Evolutionary conservation across 1,284 basidiomycete species (phyloP).

Genomic region (Apiotrichum porosum): DNA sequence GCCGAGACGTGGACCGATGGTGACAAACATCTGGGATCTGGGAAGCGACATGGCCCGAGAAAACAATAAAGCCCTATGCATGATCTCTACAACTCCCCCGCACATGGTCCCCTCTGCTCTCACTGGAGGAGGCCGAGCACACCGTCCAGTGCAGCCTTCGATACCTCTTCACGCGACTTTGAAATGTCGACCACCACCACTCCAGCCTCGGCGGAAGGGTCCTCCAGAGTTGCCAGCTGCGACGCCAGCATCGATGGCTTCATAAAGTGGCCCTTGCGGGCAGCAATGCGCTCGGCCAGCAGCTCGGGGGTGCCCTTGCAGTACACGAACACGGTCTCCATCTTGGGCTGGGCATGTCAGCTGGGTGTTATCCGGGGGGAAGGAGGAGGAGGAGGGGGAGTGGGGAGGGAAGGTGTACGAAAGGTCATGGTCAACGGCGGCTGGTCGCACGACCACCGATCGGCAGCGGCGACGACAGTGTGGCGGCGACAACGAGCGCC

Average conservation of each 20-base stretch:
- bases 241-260: constrained; percentile 79
- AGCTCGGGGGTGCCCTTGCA: constrained; percentile 65
- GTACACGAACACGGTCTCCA: constrained; percentile 76
- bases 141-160: constrained; percentile 46
- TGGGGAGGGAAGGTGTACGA: no score
- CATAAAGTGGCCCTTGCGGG: constrained; percentile 79
- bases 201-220: constrained; percentile 62
- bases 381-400: no score
- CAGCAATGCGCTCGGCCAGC: constrained; percentile 64
- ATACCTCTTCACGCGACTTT: constrained; percentile 58
- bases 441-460: no score
- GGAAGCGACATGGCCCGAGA: no score
- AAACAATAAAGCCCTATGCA: no score
- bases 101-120: no score
- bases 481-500: no score
- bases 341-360: constrained; percentile 6
- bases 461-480: background rate
- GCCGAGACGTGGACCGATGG: no score
- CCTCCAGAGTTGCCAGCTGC: constrained; percentile 74
- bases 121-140: constrained; percentile 25
- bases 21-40: no score
- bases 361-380: no score
- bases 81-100: no score
- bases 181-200: constrained; percentile 64
- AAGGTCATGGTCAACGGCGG: no score